These are phyloP conservation scores for Trifolium repens DNA, from an alignment of 306 rosid genomes.

Conservation along the genomic window DNA sequence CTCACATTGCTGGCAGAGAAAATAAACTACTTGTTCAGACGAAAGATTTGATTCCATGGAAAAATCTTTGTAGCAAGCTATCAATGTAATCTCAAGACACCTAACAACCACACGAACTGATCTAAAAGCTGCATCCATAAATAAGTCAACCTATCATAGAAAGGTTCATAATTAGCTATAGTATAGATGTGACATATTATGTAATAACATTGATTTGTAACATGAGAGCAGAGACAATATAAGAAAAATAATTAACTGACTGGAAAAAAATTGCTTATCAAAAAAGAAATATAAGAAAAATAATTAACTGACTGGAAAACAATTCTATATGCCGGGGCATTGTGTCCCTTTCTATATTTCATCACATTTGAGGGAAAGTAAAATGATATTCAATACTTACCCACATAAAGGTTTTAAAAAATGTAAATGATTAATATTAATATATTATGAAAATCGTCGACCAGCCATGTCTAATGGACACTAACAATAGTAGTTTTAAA, in stretches of 20 bases:
- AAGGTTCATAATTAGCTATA: constrained; percentile 47
- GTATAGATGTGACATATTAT: constrained; percentile 29
- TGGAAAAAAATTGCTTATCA: background rate
- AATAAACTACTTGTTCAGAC: constrained; percentile 68
- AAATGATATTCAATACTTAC: constrained; percentile 14
- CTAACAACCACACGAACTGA: constrained; percentile 70
- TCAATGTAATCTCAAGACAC: constrained; percentile 64
- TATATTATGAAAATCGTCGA: constrained; percentile 28
- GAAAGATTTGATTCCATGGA: constrained; percentile 50
- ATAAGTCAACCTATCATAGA: constrained; percentile 78
- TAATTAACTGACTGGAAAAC: constrained; percentile 20
- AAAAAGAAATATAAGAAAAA: background rate
- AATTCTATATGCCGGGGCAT: too few relatives aligned
- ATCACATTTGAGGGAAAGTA: constrained; percentile 17
- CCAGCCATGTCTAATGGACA: constrained; percentile 31
- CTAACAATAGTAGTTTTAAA: constrained; percentile 14
- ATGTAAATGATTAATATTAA: constrained; percentile 10
- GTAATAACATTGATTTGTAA: constrained; percentile 29
- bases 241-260: constrained; percentile 5
- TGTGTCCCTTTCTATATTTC: constrained; percentile 2
- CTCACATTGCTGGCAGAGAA: constrained; percentile 92
- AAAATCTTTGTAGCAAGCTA: constrained; percentile 49
- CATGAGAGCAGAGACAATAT: background rate
- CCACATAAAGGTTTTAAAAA: constrained; percentile 7
- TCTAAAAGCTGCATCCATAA: constrained; percentile 94